A percentile compares a stretch with the other conserved stretches of the same genome.
These are phyloP conservation scores for Remersonia thermophila DNA, from an alignment of 2,329 filamentous ascomycete species.

Conservation along the genomic window DNA sequence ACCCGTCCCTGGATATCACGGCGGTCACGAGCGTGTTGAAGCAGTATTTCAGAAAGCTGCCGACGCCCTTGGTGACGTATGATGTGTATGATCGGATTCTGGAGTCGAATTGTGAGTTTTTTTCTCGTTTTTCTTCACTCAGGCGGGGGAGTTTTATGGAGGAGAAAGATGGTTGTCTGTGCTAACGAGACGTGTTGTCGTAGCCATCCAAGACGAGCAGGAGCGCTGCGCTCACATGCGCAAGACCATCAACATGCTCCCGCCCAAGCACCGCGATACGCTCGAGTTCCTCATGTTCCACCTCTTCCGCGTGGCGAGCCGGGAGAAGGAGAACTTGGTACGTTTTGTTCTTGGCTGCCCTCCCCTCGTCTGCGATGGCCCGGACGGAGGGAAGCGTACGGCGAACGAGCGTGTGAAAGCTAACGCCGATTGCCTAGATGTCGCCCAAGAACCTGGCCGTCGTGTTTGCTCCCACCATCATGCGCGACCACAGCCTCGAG, in stretches of 20 bases:
- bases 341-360: slow-evolving; percentile 21
- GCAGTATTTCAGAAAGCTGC: slow-evolving; percentile 92
- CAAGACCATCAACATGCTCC: slow-evolving; percentile 64
- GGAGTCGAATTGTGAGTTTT: slow-evolving; percentile 58
- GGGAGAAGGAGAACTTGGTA: slow-evolving; percentile 75
- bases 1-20: slow-evolving; percentile 87
- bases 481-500: slow-evolving; percentile 80
- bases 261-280: slow-evolving; percentile 73
- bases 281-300: slow-evolving; percentile 93
- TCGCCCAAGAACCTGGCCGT: slow-evolving; percentile 91
- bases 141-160: no score
- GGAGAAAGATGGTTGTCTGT: no score
- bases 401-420: no score
- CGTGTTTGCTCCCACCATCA: slow-evolving; percentile 94
- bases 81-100: slow-evolving; percentile 84
- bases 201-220: slow-evolving; percentile 51
- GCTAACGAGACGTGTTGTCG: slow-evolving; percentile 15
- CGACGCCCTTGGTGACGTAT: slow-evolving; percentile 78
- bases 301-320: slow-evolving; percentile 70
- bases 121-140: background rate
- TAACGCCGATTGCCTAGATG: no score
- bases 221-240: slow-evolving; percentile 62
- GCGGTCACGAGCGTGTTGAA: slow-evolving; percentile 92
- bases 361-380: no score
- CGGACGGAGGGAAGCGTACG: no score